Conservation (phyloP, 345 rosid genomes). For the Nasturtium officinale region DNA sequence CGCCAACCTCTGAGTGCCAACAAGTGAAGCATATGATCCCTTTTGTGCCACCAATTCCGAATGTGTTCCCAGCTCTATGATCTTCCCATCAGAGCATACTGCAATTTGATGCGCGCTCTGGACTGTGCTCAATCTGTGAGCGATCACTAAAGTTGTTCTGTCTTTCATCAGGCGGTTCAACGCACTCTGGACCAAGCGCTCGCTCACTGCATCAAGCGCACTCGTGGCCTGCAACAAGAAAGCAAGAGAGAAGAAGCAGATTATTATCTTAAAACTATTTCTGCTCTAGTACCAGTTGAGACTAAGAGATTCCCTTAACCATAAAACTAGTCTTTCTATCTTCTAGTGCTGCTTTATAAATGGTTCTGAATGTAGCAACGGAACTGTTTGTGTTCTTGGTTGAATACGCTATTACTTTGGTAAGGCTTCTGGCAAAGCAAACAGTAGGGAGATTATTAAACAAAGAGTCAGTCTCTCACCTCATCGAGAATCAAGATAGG, state of each 20-base stretch:
- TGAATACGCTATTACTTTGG: slow-evolving; percentile 7
- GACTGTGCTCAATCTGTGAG: slow-evolving; percentile 91
- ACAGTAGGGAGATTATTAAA: neutral
- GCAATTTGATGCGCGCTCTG: slow-evolving; percentile 91
- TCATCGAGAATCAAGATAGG: slow-evolving; percentile 85
- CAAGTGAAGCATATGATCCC: slow-evolving; percentile 83
- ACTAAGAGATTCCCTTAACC: slow-evolving; percentile 3
- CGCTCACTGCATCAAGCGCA: slow-evolving; percentile 91
- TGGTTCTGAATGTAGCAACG: slow-evolving; percentile 6
- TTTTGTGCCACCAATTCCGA: slow-evolving; percentile 62
- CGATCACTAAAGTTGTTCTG: slow-evolving; percentile 84
- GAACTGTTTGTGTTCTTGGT: neutral
- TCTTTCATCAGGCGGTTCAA: slow-evolving; percentile 82
- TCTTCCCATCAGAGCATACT: slow-evolving; percentile 70
- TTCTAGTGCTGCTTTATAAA: neutral
- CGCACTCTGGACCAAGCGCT: slow-evolving; percentile 84
- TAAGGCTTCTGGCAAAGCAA: slow-evolving; percentile 9
- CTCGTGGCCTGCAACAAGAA: slow-evolving; percentile 72
- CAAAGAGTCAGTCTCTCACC: slow-evolving; percentile 50
- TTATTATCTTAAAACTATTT: slow-evolving; percentile 5
- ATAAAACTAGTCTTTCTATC: neutral
- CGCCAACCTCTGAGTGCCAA: slow-evolving; percentile 87
- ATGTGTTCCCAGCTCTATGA: slow-evolving; percentile 87
- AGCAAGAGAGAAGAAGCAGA: neutral
- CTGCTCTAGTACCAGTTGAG: neutral